Conservation (phyloP, 2,329 filamentous ascomycete species). For the Stagonosporopsis rhizophila region DNA sequence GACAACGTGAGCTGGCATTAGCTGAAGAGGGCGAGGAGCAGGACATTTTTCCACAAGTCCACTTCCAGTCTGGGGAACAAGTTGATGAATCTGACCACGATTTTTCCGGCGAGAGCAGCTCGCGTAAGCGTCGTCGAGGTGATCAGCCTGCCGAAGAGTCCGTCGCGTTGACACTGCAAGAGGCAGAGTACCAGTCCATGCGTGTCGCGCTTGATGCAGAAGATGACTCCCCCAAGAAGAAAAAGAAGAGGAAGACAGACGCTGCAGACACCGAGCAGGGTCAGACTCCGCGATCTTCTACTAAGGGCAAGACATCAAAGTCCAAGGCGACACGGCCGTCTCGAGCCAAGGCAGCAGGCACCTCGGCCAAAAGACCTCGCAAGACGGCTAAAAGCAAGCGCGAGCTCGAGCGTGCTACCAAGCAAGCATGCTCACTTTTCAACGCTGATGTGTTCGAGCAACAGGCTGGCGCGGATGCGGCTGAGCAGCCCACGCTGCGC, state of each 20-base stretch:
- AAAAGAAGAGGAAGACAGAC: slow-evolving; percentile 27
- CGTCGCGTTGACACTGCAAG: slow-evolving; percentile 27
- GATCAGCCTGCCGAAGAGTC: slow-evolving; percentile 23
- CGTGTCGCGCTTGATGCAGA: slow-evolving; percentile 36
- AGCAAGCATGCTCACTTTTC: slow-evolving; percentile 36
- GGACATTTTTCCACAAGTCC: slow-evolving; percentile 22
- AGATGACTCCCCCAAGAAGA: slow-evolving; percentile 33
- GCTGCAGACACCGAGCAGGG: slow-evolving; percentile 3
- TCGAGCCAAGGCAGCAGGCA: slow-evolving; percentile 4
- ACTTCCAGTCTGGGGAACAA: not conserved
- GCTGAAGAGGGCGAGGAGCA: slow-evolving; percentile 19
- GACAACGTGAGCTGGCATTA: slow-evolving; percentile 22
- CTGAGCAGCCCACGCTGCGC: slow-evolving; percentile 35
- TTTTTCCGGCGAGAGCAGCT: slow-evolving; percentile 6
- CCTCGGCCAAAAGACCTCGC: slow-evolving; percentile 15
- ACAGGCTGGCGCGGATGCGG: slow-evolving; percentile 32
- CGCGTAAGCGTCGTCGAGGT: slow-evolving; percentile 26
- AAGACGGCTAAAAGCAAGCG: slow-evolving; percentile 28
- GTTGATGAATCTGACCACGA: slow-evolving; percentile 18
- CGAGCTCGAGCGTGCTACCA: slow-evolving; percentile 24
- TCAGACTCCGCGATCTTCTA: slow-evolving; percentile 14
- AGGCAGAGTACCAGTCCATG: slow-evolving; percentile 41
- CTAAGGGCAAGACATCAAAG: slow-evolving; percentile 9
- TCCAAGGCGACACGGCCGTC: slow-evolving; percentile 6
- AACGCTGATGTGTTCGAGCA: slow-evolving; percentile 43